Base-by-base conservation (phyloP, 164 flowering plant species). In the Vitis labrusca region DNA sequence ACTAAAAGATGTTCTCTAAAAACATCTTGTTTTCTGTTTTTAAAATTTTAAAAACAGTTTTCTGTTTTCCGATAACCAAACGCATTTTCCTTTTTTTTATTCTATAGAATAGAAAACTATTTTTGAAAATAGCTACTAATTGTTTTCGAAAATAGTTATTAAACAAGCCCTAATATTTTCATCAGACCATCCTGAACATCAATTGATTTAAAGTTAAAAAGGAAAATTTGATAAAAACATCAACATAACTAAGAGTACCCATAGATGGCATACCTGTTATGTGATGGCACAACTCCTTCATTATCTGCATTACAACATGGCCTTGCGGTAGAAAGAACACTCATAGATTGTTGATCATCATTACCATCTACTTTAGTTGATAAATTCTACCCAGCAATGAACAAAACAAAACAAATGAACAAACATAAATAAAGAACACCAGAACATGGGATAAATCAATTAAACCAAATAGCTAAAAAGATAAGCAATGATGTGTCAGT, bases 261-360 rank as follows among this genome's bases (percentile, higher is more conserved):
- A 19, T 1, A 61, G 30, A 62, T 54, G 62, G 32, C 9, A 59
- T 78, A 92, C 97, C 94, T 85, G 58, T 63, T 76, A 69, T 71
- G 64, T 68, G 79, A 80, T 47, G 74, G 66, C 32, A 58, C 47
- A 61, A 51, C 79, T 65, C 55, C 80, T 70, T 71, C 89, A 67
- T 76, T 73, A 61, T 73, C 78, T 61, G 67, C 66, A 76, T 69
- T 59, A 59, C 9, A 12, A 51, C 27, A 57, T 69, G 74, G 81
- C 50, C 50, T 76, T 71, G 82, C 57, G 49, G 73, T 69, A 47
- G 81, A 63, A 77, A 67, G 70, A 66, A 59, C 50, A 74, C 67
- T 77, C 55, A 53, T 23, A 69, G 59, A 73, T 54, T 78, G 76
- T 19, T 80, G 74, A 12, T 78, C 87, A 67, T 82, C 89, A 74